A percentile compares a stretch with the other conserved stretches of the same genome.
Evolutionary conservation across 2,329 filamentous ascomycete genomes (phyloP).

Genomic region (Neophaeococcomyces aloes): DNA sequence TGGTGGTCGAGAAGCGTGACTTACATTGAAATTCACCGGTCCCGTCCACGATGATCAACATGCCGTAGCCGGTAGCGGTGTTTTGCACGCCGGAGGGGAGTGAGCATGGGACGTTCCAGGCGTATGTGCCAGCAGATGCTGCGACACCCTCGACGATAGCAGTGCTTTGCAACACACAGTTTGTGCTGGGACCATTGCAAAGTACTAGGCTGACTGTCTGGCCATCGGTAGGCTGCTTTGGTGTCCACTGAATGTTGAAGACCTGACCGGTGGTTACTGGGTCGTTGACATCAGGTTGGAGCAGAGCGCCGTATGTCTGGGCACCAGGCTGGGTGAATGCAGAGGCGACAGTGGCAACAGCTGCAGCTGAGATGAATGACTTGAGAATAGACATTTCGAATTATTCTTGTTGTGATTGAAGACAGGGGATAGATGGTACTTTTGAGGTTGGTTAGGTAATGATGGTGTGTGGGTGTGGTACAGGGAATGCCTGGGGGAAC

Average conservation of each 20-base stretch:
- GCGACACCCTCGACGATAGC: slow-evolving; percentile 19
- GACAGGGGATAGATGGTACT: not conserved
- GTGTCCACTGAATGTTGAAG: slow-evolving; percentile 19
- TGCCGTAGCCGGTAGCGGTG: slow-evolving; percentile 20
- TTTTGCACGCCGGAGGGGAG: slow-evolving; percentile 14
- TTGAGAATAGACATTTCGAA: slow-evolving; percentile 3
- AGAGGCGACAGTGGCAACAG: slow-evolving; percentile 58
- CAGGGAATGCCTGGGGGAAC: slow-evolving; percentile 2
- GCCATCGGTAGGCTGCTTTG: slow-evolving; percentile 14
- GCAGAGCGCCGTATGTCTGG: slow-evolving; percentile 18
- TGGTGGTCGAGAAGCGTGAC: not conserved
- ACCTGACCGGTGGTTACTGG: slow-evolving; percentile 19
- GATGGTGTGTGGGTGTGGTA: not conserved
- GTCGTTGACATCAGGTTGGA: slow-evolving; percentile 14
- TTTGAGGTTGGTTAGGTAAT: not conserved
- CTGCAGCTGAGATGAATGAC: slow-evolving; percentile 49
- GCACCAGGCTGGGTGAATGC: slow-evolving; percentile 31
- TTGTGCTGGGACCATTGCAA: slow-evolving; percentile 19
- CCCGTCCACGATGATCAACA: slow-evolving; percentile 23
- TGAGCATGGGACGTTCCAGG: slow-evolving; percentile 19
- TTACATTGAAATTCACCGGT: slow-evolving; percentile 22
- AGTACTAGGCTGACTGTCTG: slow-evolving; percentile 21
- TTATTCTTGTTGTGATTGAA: not conserved
- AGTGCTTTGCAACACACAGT: slow-evolving; percentile 15
- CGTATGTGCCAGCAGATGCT: slow-evolving; percentile 15